Evolutionary conservation across 169 alveolate genomes (phyloP).

Genomic region (Plasmodium relictum): DNA sequence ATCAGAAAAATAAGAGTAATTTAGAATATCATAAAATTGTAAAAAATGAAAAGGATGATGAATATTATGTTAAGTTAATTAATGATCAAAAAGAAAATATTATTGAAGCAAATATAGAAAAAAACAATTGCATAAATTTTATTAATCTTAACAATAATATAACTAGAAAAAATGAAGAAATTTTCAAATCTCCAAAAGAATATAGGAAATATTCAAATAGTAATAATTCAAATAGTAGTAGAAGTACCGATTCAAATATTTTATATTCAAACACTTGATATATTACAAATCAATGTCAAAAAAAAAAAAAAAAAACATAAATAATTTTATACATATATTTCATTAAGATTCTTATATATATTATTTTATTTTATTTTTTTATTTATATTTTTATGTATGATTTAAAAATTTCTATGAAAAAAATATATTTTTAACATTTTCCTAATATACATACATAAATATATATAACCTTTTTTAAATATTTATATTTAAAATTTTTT

Average conservation of each 20-base stretch:
- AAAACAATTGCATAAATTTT: background rate
- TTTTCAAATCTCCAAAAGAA: background rate
- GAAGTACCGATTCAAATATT: background rate
- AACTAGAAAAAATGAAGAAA: background rate
- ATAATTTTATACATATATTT: too few species aligned
- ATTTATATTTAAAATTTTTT: too few species aligned
- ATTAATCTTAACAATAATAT: background rate
- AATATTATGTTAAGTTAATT: background rate
- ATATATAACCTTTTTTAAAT: too few species aligned
- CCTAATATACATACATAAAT: too few species aligned
- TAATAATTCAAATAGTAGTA: background rate
- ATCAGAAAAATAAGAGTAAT: background rate
- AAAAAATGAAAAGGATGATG: background rate
- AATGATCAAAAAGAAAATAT: slow-evolving; percentile 6
- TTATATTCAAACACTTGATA: too few species aligned
- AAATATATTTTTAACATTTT: too few species aligned
- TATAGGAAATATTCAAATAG: background rate
- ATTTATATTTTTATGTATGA: background rate
- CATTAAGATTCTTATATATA: too few species aligned
- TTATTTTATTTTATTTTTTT: background rate
- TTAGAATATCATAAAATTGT: slow-evolving; percentile 6
- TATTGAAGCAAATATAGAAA: background rate
- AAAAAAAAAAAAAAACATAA: too few species aligned
- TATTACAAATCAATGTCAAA: too few species aligned
- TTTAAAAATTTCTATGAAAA: too few species aligned